Evolutionary conservation across 2,329 filamentous ascomycete genomes (phyloP).

Genomic region (Epichloe elymi): DNA sequence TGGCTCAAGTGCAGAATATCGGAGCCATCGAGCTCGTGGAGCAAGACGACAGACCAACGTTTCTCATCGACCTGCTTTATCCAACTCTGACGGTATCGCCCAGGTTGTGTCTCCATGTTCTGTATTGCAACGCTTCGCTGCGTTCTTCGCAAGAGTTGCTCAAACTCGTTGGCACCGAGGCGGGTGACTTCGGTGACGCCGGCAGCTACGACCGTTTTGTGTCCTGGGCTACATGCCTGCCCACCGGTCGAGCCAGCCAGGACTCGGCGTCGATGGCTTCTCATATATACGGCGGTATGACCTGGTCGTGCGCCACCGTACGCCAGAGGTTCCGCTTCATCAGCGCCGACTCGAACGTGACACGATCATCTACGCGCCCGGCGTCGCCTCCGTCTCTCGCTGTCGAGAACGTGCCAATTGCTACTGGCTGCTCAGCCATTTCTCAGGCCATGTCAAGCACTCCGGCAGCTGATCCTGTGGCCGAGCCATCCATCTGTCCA

Average conservation of each 20-base stretch:
- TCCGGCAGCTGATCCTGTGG: slow-evolving; percentile 17
- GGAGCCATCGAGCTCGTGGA: slow-evolving; percentile 62
- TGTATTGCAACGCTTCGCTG: slow-evolving; percentile 58
- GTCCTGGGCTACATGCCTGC: slow-evolving; percentile 49
- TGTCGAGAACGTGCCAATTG: slow-evolving; percentile 19
- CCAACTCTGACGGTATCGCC: slow-evolving; percentile 34
- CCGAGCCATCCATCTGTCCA: slow-evolving; percentile 9
- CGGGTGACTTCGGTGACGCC: slow-evolving; percentile 27
- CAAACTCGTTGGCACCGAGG: slow-evolving; percentile 40
- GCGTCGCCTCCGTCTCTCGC: slow-evolving; percentile 26
- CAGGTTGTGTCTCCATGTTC: slow-evolving; percentile 41
- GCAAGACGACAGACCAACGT: slow-evolving; percentile 62
- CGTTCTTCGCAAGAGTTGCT: slow-evolving; percentile 42
- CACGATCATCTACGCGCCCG: slow-evolving; percentile 19
- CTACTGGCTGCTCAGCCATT: slow-evolving; percentile 3
- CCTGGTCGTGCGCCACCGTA: slow-evolving; percentile 60
- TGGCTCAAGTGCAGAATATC: slow-evolving; percentile 42
- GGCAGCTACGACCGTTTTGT: slow-evolving; percentile 51
- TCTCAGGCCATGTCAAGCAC: slow-evolving; percentile 22
- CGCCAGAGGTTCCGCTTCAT: slow-evolving; percentile 56
- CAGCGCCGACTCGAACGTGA: slow-evolving; percentile 35
- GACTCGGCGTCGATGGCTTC: slow-evolving; percentile 38
- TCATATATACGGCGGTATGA: slow-evolving; percentile 48
- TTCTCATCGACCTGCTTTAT: slow-evolving; percentile 57
- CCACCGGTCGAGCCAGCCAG: slow-evolving; percentile 36